A percentile compares a stretch with the other conserved stretches of the same genome.
These are phyloP conservation scores for Papilionanthe hybrid DNA, from an alignment of 116 monocot species.

Conservation along the genomic window DNA sequence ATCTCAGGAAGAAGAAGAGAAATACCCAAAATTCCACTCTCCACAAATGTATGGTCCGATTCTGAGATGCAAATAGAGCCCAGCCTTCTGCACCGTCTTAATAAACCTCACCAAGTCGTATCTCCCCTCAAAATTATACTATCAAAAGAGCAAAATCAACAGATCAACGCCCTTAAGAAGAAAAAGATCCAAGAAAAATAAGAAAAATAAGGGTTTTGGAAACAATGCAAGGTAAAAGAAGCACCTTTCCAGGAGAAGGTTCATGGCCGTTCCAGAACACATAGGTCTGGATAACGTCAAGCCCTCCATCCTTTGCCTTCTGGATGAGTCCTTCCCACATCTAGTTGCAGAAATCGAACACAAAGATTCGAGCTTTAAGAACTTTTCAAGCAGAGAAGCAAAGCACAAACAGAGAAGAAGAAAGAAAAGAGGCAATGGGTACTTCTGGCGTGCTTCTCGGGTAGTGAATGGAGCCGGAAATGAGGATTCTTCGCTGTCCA, in stretches of 20 bases:
- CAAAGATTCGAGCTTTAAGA: not conserved
- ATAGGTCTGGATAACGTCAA: slow-evolving; percentile 84
- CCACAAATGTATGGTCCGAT: slow-evolving; percentile 68
- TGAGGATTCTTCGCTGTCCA: slow-evolving; percentile 45
- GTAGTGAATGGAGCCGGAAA: slow-evolving; percentile 58
- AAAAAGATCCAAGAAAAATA: not conserved
- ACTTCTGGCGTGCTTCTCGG: slow-evolving; percentile 60
- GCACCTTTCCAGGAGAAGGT: slow-evolving; percentile 81
- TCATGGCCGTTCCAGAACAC: slow-evolving; percentile 94
- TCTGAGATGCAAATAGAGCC: slow-evolving; percentile 53
- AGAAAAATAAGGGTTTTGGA: not conserved
- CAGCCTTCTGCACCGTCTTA: slow-evolving; percentile 59
- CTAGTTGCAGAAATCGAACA: slow-evolving; percentile 12
- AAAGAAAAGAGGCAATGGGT: not conserved
- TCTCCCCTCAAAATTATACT: slow-evolving; percentile 72
- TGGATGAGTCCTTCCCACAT: slow-evolving; percentile 77
- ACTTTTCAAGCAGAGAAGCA: not conserved
- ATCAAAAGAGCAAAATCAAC: slow-evolving; percentile 10
- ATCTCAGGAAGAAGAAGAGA: not conserved
- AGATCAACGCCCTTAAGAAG: not conserved
- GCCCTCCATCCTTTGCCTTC: slow-evolving; percentile 86
- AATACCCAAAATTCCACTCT: slow-evolving; percentile 79
- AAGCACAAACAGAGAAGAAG: not conserved
- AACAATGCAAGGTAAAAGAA: slow-evolving; percentile 1
- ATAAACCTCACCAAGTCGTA: slow-evolving; percentile 75